These are phyloP conservation scores for Pleurotus giganteus DNA, from an alignment of 768 basidiomycete genomes.

Conservation along the genomic window DNA sequence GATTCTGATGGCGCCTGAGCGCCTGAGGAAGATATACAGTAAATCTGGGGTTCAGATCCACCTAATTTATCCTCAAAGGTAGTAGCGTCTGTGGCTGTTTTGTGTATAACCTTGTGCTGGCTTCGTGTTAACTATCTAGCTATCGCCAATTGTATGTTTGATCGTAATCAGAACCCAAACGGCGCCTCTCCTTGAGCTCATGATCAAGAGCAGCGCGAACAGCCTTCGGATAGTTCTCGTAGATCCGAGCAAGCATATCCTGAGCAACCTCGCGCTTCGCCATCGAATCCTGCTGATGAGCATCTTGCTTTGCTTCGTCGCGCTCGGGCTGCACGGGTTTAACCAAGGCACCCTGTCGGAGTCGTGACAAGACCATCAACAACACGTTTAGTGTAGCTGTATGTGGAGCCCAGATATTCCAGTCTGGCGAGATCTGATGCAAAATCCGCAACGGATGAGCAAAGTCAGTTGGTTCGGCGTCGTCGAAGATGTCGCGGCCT, in stretches of 20 bases:
- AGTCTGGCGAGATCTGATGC: slow-evolving; percentile 60
- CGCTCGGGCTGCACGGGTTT: slow-evolving; percentile 35
- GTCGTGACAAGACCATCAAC: slow-evolving; percentile 40
- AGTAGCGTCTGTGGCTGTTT: background rate
- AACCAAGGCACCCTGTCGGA: slow-evolving; percentile 50
- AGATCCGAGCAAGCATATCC: slow-evolving; percentile 43
- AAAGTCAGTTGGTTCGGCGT: slow-evolving; percentile 38
- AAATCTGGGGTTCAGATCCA: slow-evolving; percentile 5
- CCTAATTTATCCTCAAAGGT: slow-evolving; percentile 10
- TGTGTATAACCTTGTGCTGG: slow-evolving; percentile 6
- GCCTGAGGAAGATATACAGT: background rate
- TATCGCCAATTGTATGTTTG: slow-evolving; percentile 26
- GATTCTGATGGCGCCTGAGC: slow-evolving; percentile 53
- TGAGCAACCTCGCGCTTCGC: slow-evolving; percentile 30
- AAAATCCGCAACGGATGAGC: slow-evolving; percentile 60
- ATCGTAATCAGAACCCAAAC: slow-evolving; percentile 26
- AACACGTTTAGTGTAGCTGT: slow-evolving; percentile 45
- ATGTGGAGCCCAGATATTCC: slow-evolving; percentile 70
- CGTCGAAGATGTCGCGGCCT: slow-evolving; percentile 13
- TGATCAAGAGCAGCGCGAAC: slow-evolving; percentile 30
- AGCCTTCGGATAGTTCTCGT: slow-evolving; percentile 49
- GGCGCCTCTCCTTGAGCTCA: slow-evolving; percentile 26
- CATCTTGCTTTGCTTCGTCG: slow-evolving; percentile 18
- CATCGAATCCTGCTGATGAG: slow-evolving; percentile 20
- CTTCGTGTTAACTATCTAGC: slow-evolving; percentile 8